Evolutionary conservation across 2,329 filamentous ascomycete species (phyloP).

Genomic region (Colletotrichum sojae): DNA sequence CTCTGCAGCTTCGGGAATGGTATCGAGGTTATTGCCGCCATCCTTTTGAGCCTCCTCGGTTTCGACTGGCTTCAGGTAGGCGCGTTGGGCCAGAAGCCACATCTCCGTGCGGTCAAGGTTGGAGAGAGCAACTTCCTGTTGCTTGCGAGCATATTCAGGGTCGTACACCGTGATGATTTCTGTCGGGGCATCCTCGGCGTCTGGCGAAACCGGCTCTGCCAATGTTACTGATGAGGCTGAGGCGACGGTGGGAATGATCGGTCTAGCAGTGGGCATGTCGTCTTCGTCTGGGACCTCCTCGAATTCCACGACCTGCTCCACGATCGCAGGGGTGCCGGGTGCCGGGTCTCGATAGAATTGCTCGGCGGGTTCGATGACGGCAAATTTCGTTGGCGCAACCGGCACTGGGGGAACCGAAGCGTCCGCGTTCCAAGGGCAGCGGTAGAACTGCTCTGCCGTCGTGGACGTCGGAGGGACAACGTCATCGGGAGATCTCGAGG

Average conservation of each 20-base stretch:
- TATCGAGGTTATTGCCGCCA: conserved; percentile 47
- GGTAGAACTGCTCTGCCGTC: conserved; percentile 93
- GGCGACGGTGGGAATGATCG: conserved; percentile 48
- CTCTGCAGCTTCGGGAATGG: conserved; percentile 53
- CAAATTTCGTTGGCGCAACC: conserved; percentile 40
- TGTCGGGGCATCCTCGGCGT: conserved; percentile 70
- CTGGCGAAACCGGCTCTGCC: conserved; percentile 57
- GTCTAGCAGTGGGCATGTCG: conserved; percentile 78
- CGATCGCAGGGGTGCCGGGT: conserved; percentile 54
- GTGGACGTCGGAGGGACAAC: conserved; percentile 82
- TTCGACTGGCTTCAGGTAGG: conserved; percentile 80
- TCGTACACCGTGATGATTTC: conserved; percentile 81
- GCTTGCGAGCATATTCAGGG: conserved; percentile 80
- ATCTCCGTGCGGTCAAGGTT: conserved; percentile 87
- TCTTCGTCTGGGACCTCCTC: conserved; percentile 64
- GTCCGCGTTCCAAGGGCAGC: conserved; percentile 78
- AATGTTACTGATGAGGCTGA: conserved; percentile 50
- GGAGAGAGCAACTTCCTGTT: conserved; percentile 78
- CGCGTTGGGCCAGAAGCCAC: conserved; percentile 87
- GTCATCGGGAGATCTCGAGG: conserved; percentile 66
- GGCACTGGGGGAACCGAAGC: conserved; percentile 53
- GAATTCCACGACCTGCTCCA: conserved; percentile 79
- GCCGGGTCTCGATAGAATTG: conserved; percentile 57
- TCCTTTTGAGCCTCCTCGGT: conserved; percentile 52
- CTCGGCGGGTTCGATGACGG: conserved; percentile 55